phyloP scores from a whole-genome alignment of 441 rosid genomes.

The Codiaeum variegatum region DNA sequence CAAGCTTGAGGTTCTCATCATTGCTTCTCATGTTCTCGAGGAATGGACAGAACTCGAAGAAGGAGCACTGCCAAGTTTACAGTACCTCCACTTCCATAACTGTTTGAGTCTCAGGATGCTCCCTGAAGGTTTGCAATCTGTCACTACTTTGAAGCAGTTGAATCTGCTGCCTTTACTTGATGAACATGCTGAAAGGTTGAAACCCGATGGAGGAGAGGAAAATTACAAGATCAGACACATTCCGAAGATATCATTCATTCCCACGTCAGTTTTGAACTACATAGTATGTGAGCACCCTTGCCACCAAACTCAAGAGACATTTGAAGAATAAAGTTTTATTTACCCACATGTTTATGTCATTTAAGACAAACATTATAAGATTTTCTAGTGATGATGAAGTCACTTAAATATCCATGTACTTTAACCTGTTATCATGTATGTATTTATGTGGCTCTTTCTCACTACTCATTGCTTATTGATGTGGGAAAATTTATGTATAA shows the following conservation, averaged over 20 bases:
- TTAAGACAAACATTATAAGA: neutral
- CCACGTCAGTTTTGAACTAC: slow-evolving; percentile 22
- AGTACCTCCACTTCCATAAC: slow-evolving; percentile 33
- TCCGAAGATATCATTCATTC: slow-evolving; percentile 25
- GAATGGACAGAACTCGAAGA: slow-evolving; percentile 43
- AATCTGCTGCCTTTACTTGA: slow-evolving; percentile 36
- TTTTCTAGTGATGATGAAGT: neutral
- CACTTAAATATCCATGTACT: neutral
- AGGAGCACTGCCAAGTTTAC: slow-evolving; percentile 40
- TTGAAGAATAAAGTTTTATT: slow-evolving; percentile 13
- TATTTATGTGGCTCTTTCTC: neutral
- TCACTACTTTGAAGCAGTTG: slow-evolving; percentile 33
- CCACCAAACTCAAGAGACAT: slow-evolving; percentile 15
- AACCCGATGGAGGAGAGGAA: slow-evolving; percentile 39
- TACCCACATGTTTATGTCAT: slow-evolving; percentile 5
- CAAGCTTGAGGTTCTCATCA: slow-evolving; percentile 36
- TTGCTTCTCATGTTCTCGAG: slow-evolving; percentile 35
- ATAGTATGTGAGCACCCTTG: neutral
- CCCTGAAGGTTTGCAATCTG: slow-evolving; percentile 42
- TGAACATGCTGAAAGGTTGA: slow-evolving; percentile 33
- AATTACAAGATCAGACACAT: slow-evolving; percentile 39
- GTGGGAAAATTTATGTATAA: neutral
- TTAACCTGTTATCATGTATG: neutral
- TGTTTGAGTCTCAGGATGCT: slow-evolving; percentile 34
- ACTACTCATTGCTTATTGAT: neutral